Conservation (phyloP, 164 flowering plant genomes). For the Macadamia tetraphylla region DNA sequence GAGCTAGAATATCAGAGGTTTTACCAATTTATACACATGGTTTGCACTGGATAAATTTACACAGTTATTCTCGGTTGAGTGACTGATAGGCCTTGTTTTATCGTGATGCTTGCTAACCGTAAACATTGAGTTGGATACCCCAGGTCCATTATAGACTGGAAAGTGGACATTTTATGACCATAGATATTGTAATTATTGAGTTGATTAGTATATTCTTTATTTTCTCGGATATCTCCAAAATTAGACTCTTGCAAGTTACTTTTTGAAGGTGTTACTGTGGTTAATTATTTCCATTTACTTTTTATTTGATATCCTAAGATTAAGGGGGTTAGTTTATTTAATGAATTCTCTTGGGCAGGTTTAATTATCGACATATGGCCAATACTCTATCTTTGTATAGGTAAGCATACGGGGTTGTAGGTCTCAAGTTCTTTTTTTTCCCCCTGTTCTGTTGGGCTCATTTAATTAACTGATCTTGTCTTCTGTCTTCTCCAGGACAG, state of each 20-base stretch:
- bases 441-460: neutral
- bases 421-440: slow-evolving; percentile 2
- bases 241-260: neutral
- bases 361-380: slow-evolving; percentile 99
- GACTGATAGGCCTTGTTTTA: too few relatives aligned
- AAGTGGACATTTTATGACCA: too few relatives aligned
- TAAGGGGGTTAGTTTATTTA: slow-evolving; percentile 1
- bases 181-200: neutral
- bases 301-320: neutral
- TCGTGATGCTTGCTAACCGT: too few relatives aligned
- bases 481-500: slow-evolving; percentile 52
- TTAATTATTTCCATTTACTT: neutral
- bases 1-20: too few relatives aligned
- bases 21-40: too few relatives aligned
- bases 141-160: too few relatives aligned
- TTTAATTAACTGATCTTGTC: neutral
- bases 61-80: too few relatives aligned
- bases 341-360: slow-evolving; percentile 49
- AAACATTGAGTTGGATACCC: too few relatives aligned
- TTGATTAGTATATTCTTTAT: neutral
- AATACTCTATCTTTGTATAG: slow-evolving; percentile 94
- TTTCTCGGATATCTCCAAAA: neutral
- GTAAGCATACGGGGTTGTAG: slow-evolving; percentile 27
- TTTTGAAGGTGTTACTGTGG: neutral
- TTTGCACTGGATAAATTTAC: too few relatives aligned